phyloP scores from a whole-genome alignment of 768 basidiomycete genomes.

The Clitopilus passeckerianus region DNA sequence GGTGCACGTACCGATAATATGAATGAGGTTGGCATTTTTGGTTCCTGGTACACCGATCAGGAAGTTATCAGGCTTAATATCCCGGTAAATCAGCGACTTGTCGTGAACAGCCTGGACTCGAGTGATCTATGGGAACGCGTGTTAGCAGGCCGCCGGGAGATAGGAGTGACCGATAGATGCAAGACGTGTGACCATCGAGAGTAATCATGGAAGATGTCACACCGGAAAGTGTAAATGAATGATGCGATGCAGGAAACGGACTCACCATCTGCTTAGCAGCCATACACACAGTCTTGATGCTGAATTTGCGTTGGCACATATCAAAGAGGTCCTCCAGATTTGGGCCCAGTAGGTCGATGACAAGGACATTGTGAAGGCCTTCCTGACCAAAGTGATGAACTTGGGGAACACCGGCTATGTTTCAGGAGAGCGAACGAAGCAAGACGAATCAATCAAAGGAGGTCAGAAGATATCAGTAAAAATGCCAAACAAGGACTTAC shows the following conservation, averaged over 20 bases:
- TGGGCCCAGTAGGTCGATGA: constrained; percentile 94
- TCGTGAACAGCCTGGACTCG: constrained; percentile 98
- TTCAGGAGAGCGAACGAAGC: constrained; percentile 8
- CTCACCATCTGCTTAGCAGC: constrained; percentile 98
- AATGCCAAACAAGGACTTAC: constrained; percentile 41
- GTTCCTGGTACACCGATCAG: constrained; percentile 91
- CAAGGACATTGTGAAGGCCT: constrained; percentile 93
- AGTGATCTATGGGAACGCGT: constrained; percentile 56
- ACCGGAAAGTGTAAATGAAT: not conserved
- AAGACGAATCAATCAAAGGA: constrained; percentile 6
- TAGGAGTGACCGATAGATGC: not conserved
- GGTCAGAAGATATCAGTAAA: constrained; percentile 1
- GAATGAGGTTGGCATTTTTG: constrained; percentile 83
- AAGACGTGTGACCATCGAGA: constrained; percentile 1
- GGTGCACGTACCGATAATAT: constrained; percentile 71
- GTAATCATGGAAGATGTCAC: not conserved
- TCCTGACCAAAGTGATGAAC: constrained; percentile 99
- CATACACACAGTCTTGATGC: constrained; percentile 98
- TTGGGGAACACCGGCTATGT: constrained; percentile 89
- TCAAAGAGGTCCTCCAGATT: constrained; percentile 98
- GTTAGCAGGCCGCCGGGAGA: not conserved
- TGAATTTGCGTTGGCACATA: constrained; percentile 98
- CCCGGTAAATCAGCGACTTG: constrained; percentile 96
- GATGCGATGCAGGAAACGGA: constrained; percentile 6
- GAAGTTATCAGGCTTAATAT: constrained; percentile 99